Evolutionary conservation across 139 green algal species (phyloP).

Genomic region (Chlamydomonas applanata): DNA sequence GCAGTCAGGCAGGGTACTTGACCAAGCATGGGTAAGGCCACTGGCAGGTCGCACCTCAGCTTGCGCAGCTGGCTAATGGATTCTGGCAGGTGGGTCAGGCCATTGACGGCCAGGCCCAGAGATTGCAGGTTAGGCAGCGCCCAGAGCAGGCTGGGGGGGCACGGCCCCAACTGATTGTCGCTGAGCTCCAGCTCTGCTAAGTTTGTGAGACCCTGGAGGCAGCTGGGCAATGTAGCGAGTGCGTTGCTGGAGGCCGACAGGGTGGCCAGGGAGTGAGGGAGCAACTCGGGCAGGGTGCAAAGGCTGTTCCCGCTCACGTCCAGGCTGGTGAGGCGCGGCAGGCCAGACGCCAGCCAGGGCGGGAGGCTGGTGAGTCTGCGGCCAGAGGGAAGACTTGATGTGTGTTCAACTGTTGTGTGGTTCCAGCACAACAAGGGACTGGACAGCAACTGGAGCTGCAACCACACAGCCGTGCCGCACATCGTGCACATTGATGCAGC

Average conservation of each 20-base stretch:
- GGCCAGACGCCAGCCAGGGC: slow-evolving; percentile 3
- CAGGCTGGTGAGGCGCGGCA: slow-evolving; percentile 30
- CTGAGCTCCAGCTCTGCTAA: slow-evolving; percentile 38
- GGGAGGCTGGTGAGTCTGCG: slow-evolving; percentile 21
- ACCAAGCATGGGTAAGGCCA: too few relatives aligned
- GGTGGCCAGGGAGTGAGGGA: not conserved
- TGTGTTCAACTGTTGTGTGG: too few relatives aligned
- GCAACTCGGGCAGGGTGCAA: slow-evolving; percentile 39
- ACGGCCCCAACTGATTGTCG: slow-evolving; percentile 43
- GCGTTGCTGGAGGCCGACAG: slow-evolving; percentile 3
- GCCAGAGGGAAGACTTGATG: too few relatives aligned
- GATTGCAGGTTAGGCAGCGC: slow-evolving; percentile 50
- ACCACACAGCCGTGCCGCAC: too few relatives aligned
- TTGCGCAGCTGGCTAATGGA: not conserved
- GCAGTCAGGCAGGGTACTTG: too few relatives aligned
- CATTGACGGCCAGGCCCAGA: slow-evolving; percentile 67
- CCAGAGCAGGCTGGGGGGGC: slow-evolving; percentile 39
- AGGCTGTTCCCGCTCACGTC: slow-evolving; percentile 56
- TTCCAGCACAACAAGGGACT: too few relatives aligned
- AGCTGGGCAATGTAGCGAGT: not conserved
- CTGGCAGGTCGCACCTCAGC: not conserved
- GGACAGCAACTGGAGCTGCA: too few relatives aligned
- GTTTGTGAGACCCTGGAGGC: slow-evolving; percentile 13
- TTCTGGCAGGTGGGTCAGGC: not conserved
- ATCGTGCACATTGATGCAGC: too few relatives aligned